Base-by-base conservation (phyloP, 1,139 yeast genomes). In the Debaryomycetaceae sp. region DNA sequence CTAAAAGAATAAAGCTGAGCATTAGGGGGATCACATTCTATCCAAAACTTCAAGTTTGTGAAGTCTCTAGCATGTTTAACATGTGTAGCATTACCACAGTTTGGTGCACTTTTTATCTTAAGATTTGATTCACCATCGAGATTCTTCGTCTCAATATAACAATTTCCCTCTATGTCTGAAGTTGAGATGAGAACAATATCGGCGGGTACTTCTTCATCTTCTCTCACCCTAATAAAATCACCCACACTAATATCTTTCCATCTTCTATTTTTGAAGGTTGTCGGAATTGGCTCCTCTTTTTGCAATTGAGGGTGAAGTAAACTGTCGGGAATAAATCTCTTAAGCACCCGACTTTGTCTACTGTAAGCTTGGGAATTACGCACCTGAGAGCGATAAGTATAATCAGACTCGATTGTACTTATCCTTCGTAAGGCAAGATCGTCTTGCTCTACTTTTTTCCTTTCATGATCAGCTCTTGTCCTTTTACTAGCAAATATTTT, bases 121-220 rank as follows among this genome's bases (percentile, higher is more conserved):
- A 92, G 73, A 58, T 92, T 92, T 5, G 98, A 88, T 64, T 92
- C 98, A 59, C 98, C 98, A 63, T 92, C 98, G 52, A 92, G 74
- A 59, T 92, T 92, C 56, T 89, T 91, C 1, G 98, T 92, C 62
- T 92, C 98, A 33, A 91, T 82, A 55, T 83, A 91, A 64, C 98
- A 91, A 35, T 84, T 89, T 33, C 96, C 96, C 57, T 92, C 98
- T 1, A 75, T 61, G 58, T 91, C 97, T 0, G 95, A 84, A 0
- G 96, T 82, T 2, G 96, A 79, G 34, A 92, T 57, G 24, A 91
- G 67, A 14, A 88, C 74, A 30, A 91, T 63, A 67, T 92, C 98
- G 7, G 97, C 97, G 2, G 98, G 98, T 19, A 92, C 81, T 63
- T 88, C 95, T 59, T 91, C 97, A 58, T 92, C 85, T 46, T 84